Conservation (phyloP, 73 alveolate species). For the Paraurostyla sp. region DNA sequence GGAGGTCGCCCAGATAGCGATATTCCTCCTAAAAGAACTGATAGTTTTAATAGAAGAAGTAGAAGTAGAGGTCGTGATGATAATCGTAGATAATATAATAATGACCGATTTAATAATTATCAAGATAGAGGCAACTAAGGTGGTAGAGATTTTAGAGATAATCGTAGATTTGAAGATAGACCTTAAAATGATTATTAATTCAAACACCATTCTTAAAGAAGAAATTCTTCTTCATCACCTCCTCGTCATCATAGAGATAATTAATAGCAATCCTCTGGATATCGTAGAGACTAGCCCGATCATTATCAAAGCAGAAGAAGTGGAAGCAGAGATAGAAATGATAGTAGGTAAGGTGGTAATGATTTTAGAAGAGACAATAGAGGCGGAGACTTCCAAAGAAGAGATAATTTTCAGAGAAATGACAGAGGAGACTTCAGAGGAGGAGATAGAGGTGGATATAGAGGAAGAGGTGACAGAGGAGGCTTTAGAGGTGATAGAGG, state of each 20-base stretch:
- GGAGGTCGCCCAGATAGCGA: neutral
- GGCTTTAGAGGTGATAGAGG: constrained; percentile 6
- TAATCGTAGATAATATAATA: neutral
- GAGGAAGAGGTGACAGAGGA: constrained; percentile 18
- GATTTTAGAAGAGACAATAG: constrained; percentile 10
- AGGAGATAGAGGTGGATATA: neutral
- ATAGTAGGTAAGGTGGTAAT: neutral
- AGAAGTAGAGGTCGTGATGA: neutral
- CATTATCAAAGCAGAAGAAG: too few relatives aligned
- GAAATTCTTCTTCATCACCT: too few relatives aligned
- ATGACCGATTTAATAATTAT: too few relatives aligned
- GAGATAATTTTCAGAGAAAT: neutral
- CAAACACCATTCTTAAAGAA: too few relatives aligned
- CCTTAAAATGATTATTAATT: too few relatives aligned
- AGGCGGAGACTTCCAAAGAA: neutral
- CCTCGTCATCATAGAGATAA: too few relatives aligned
- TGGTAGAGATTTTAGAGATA: too few relatives aligned
- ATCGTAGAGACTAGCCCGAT: neutral
- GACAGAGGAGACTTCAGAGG: neutral
- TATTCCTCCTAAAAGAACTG: neutral
- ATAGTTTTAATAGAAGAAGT: neutral
- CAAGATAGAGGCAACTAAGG: too few relatives aligned
- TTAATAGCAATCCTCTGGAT: too few relatives aligned
- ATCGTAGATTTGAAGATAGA: too few relatives aligned
- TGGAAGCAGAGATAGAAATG: neutral